Base-by-base conservation (phyloP, 768 basidiomycete species). In the Leccinum barrowsii region DNA sequence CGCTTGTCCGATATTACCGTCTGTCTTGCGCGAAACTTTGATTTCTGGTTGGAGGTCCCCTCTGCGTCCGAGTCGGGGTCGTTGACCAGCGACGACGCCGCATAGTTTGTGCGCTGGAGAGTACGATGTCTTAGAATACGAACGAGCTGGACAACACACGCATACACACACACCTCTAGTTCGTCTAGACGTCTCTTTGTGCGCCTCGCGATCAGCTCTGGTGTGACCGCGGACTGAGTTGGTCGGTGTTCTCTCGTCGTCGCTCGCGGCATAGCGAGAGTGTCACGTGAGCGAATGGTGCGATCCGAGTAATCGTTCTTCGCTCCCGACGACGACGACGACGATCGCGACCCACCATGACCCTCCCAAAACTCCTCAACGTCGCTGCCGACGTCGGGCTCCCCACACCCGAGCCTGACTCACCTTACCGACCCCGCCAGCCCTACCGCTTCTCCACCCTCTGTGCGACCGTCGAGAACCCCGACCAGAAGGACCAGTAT, bases 401-500 rank as follows among this genome's bases (percentile, higher is more conserved):
- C 26, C 89, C 87, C 15, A 92, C 90, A 0, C 90, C 90, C 61
- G 90, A 90, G 63, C 87, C 90, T 28, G 90, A 92, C 58, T 87
- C 90, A 0, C 90, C 90, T 2, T 70, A 80, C 59, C 73, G 84
- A 48, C 74, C 81, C 22, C 81, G 90, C 59, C 85, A 85, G 71
- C 89, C 89, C 0, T 92, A 93, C 74, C 81, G 85, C n/a, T 92
- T 94, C 73, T 89, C 90, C n/a, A 94, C 92, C 15, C 77, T 92
- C 58, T 93, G 92, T 59, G 94, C 90, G 22, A 94, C 92, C 5
- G 92, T 96, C 57, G 94, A 96, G 67, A 92, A 92, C 64, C 93
- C 93, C 0, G 81, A 82, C 56, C 89, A 88, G 75, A 95, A 96
- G 73, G 96, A 99, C 75, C 96, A 98, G 76, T 89, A 94, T 71